A percentile compares a stretch with the other conserved stretches of the same genome.
These are phyloP conservation scores for Melanogaster broomeanus DNA, from an alignment of 768 basidiomycete genomes.

Conservation along the genomic window DNA sequence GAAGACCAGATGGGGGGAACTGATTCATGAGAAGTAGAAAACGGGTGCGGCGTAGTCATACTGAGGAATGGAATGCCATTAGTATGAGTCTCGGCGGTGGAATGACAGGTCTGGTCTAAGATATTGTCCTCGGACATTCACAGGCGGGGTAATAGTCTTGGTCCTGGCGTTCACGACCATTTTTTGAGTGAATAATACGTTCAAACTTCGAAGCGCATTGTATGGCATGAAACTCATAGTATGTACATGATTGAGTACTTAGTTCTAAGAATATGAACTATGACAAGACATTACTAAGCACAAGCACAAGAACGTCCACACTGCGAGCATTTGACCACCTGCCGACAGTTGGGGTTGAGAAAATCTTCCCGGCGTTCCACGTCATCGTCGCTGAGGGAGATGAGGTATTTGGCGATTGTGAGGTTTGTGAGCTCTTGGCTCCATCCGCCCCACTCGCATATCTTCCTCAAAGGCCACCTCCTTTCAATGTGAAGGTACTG, in stretches of 20 bases:
- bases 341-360: conserved; percentile 32
- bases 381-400: conserved; percentile 41
- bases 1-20: conserved; percentile 87
- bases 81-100: conserved; percentile 1
- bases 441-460: conserved; percentile 55
- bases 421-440: conserved; percentile 36
- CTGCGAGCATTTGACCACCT: conserved; percentile 16
- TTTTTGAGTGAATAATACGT: too few relatives aligned
- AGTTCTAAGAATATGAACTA: too few relatives aligned
- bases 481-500: conserved; percentile 37
- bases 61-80: conserved; percentile 41
- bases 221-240: too few relatives aligned
- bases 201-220: too few relatives aligned
- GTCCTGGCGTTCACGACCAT: too few relatives aligned
- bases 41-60: conserved; percentile 90
- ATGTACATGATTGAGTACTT: too few relatives aligned
- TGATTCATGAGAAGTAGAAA: conserved; percentile 85
- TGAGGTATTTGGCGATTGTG: conserved; percentile 45
- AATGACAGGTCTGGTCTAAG: too few relatives aligned
- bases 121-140: conserved; percentile 47
- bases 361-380: conserved; percentile 35
- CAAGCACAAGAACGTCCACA: too few relatives aligned
- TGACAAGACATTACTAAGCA: too few relatives aligned
- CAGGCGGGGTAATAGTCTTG: too few relatives aligned
- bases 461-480: conserved; percentile 36